Conservation (phyloP, 2,329 filamentous ascomycete species). For the Xylariales sp. region DNA sequence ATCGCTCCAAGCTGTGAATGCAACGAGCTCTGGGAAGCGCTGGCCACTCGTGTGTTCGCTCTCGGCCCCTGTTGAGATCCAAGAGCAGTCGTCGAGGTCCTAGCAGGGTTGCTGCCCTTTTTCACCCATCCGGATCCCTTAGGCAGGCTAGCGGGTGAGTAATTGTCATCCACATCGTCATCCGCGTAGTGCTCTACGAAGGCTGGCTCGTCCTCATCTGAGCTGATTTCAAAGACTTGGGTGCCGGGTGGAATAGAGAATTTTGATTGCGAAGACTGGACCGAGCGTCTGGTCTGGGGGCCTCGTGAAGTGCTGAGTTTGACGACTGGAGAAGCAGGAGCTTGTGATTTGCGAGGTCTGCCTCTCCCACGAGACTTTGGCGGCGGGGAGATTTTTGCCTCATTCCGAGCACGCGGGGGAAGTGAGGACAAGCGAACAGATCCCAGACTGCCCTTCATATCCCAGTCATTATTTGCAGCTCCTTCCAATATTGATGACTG, state of each 20-base stretch:
- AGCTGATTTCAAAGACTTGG: constrained; percentile 33
- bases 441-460: not conserved
- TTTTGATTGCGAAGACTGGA: constrained; percentile 12
- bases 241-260: constrained; percentile 30
- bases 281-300: not conserved
- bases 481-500: constrained; percentile 17
- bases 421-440: constrained; percentile 2
- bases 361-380: not conserved
- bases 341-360: not conserved
- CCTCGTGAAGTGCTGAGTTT: constrained; percentile 1
- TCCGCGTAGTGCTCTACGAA: constrained; percentile 33
- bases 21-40: constrained; percentile 4
- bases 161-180: constrained; percentile 33
- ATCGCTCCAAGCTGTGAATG: not conserved
- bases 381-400: constrained; percentile 18
- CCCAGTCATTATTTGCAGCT: constrained; percentile 14
- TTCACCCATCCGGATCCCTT: constrained; percentile 19
- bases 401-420: constrained; percentile 18
- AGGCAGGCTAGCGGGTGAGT: constrained; percentile 20
- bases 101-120: constrained; percentile 16
- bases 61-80: not conserved
- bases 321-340: not conserved
- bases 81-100: constrained; percentile 12
- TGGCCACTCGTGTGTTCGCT: not conserved
- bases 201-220: constrained; percentile 25